Base-by-base conservation (phyloP, 257 asterid genomes). In the Fraxinus cuspidata region DNA sequence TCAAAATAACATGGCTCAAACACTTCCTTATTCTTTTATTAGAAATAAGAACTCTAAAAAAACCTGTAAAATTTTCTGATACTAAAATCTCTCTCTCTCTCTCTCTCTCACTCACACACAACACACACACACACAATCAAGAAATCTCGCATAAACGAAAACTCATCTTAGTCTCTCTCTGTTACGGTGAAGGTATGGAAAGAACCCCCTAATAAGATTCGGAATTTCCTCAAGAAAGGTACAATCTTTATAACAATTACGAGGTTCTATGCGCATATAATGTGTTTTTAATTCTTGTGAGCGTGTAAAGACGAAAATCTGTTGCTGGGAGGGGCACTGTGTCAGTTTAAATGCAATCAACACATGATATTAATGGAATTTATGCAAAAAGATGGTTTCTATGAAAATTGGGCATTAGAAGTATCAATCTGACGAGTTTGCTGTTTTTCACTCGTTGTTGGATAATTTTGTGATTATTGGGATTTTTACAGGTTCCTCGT, bases 181-280 rank as follows among this genome's bases (percentile, higher is more conserved):
- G 11, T 47, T 23, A 42, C 47, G 25, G 68, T 69, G 69, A 35
- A 70, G 75, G 5, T 38, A 21, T 29, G 70, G 78, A 23, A 25
- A 44, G 44, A 78, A 4, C 71, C 72, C 64, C 73, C 74, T 19
- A n/a, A 15, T 11, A 44, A 49, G 9, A 63, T 74, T 78, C 81
- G 15, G 64, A 49, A 69, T 19, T 9, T 23, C 25, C 25, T n/a
- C 51, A 5, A 72, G 21, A 31, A 53, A 37, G 82, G 88, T 85
- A 80, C 66, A 79, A 16, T 63, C 65, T 68, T 74, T 31, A 16
- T 70, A 11, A n/a, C 49, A 56, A 56, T n/a, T 56, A 38, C 7
- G 37, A 4, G 27, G 69, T 65, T 60, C 51, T 67, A 15, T 56
- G 70, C 2, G 44, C 3, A 35, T 67, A n/a, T 63, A 19, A 51